Evolutionary conservation across 2,329 filamentous ascomycete species (phyloP).

Genomic region (Phaeosphaeriaceae sp.): DNA sequence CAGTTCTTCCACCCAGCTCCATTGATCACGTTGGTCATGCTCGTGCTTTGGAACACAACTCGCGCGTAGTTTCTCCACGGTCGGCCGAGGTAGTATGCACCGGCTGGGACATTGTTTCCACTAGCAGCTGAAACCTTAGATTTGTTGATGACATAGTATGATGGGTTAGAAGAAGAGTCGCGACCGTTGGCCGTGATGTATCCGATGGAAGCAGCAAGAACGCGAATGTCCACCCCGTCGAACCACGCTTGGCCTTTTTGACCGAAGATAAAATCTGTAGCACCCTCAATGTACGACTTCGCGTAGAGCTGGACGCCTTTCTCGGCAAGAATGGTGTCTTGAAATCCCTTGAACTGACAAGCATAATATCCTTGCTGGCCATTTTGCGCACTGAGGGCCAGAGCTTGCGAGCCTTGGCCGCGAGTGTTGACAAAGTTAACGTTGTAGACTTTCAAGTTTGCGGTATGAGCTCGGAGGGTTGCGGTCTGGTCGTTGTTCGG

Average conservation of each 20-base stretch:
- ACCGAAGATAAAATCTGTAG: constrained; percentile 67
- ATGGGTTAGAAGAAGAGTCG: constrained; percentile 41
- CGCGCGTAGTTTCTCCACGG: constrained; percentile 61
- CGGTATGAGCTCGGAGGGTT: constrained; percentile 57
- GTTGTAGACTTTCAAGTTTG: constrained; percentile 68
- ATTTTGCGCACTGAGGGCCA: constrained; percentile 61
- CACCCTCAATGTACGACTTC: constrained; percentile 63
- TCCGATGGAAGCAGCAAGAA: constrained; percentile 50
- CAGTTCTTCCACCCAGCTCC: constrained; percentile 65
- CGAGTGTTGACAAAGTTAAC: constrained; percentile 60
- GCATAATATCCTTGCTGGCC: constrained; percentile 65
- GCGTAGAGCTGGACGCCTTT: constrained; percentile 64
- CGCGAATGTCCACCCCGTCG: constrained; percentile 57
- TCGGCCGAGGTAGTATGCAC: constrained; percentile 59
- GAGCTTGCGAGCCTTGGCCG: constrained; percentile 58
- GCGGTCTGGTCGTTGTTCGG: constrained; percentile 62
- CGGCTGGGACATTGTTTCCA: constrained; percentile 47
- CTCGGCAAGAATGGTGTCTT: constrained; percentile 59
- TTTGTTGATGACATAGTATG: constrained; percentile 65
- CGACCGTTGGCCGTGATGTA: constrained; percentile 50
- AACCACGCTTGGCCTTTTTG: constrained; percentile 61
- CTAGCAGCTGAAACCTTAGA: constrained; percentile 54
- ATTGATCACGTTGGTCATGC: constrained; percentile 64
- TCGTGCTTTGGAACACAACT: constrained; percentile 61
- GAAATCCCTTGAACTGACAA: constrained; percentile 62